Percentiles rank a stretch among this genome's conserved stretches.
Conservation (phyloP, 2,329 filamentous ascomycete species). For the Fusarium chlamydosporum region DNA sequence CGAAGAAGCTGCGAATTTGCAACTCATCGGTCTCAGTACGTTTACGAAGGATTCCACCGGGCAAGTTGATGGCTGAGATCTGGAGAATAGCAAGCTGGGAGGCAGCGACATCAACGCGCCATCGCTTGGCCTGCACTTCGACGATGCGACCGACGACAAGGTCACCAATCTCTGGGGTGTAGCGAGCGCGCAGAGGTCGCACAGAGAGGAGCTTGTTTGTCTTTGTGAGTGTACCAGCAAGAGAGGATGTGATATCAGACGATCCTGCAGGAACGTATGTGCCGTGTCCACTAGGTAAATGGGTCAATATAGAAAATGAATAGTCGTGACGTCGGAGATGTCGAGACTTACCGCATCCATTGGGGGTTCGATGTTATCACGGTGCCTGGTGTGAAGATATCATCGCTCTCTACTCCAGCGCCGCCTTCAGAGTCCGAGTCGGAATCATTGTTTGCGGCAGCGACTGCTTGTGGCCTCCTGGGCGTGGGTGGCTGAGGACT, state of each 20-base stretch:
- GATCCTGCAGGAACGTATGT: slow-evolving; percentile 78
- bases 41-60: slow-evolving; percentile 90
- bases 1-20: slow-evolving; percentile 97
- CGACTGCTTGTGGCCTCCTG: slow-evolving; percentile 38
- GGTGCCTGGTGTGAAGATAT: slow-evolving; percentile 90
- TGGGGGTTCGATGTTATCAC: slow-evolving; percentile 91
- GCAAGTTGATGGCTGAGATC: slow-evolving; percentile 92
- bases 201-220: slow-evolving; percentile 98
- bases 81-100: slow-evolving; percentile 88
- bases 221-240: slow-evolving; percentile 89
- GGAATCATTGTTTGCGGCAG: slow-evolving; percentile 55
- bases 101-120: slow-evolving; percentile 94
- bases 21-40: slow-evolving; percentile 96
- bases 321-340: slow-evolving; percentile 12
- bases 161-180: slow-evolving; percentile 96
- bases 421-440: slow-evolving; percentile 63
- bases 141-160: slow-evolving; percentile 93
- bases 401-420: slow-evolving; percentile 60
- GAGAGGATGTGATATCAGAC: slow-evolving; percentile 85
- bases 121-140: slow-evolving; percentile 92
- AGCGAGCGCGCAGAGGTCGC: slow-evolving; percentile 88
- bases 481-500: slow-evolving; percentile 57
- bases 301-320: slow-evolving; percentile 25
- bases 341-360: slow-evolving; percentile 82
- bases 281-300: slow-evolving; percentile 80